Base-by-base conservation (phyloP, 2,329 filamentous ascomycete genomes). In the Lojkania enalia region DNA sequence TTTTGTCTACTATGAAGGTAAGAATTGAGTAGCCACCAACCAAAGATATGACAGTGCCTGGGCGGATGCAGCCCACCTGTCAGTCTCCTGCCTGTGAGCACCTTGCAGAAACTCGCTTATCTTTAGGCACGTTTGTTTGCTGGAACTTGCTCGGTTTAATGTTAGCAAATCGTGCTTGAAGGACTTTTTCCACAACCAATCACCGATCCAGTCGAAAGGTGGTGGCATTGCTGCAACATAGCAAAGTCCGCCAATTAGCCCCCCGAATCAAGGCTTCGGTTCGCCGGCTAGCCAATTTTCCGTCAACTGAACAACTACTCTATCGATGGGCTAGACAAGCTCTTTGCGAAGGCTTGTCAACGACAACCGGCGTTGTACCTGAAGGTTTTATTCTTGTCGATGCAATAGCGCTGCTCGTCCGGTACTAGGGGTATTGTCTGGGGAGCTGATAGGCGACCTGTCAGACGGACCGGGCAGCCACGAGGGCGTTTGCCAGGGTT, bases 401-500 rank as follows among this genome's bases (percentile, higher is more conserved):
- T n/a, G 23, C 23, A 27, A 27, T 27, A 27, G n/a, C 23, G 23
- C 23, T 27, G n/a, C 23, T 27, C n/a, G 9, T 33, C 15, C 30
- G 9, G 30, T 12, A 33, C 9, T 7, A 33, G 30, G 30, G 16
- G 30, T 7, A 37, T 20, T 18, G 11, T 37, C 27, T 13, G 18
- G 4, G 38, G 33, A 20, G 38, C 38, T 11, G 5, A 12, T 29
- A 31, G 5, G 15, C 25, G 21, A 30, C 32, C 23, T 21, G 39
- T 12, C 23, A 5, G n/a, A 7, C 27, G 18, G 35, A 40, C 42
- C 23, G 30, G 42, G 35, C 20, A 14, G 30, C 37, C 36, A 46
- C 43, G 29, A 46, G 43, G 36, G 11, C n/a, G n/a, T 20, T 13
- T 30, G 37, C 20, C 36, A 41, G n/a, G 37, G 36, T 30, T 13